Percentiles rank a stretch among this genome's conserved stretches.
Evolutionary conservation across 1,284 basidiomycete species (phyloP).

Genomic region (Irpex lacteus): DNA sequence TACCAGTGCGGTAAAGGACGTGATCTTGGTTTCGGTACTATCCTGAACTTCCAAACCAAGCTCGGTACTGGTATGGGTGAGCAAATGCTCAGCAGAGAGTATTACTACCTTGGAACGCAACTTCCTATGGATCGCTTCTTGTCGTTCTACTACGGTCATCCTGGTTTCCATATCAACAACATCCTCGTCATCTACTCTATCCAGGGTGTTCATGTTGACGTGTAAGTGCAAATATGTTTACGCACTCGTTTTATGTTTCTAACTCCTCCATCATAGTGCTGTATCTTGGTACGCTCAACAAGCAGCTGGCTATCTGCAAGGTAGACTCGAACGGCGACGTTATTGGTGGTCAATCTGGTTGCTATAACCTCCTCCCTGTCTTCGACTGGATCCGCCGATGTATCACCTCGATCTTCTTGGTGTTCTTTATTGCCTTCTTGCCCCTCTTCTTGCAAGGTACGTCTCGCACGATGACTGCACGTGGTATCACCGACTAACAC

Average conservation of each 20-base stretch:
- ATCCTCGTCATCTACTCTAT: slow-evolving; percentile 98
- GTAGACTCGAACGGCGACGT: slow-evolving; percentile 81
- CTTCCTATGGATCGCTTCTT: slow-evolving; percentile 98
- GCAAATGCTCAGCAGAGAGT: slow-evolving; percentile 99
- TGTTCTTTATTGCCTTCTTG: slow-evolving; percentile 95
- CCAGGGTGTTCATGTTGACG: slow-evolving; percentile 91
- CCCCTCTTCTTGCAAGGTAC: slow-evolving; percentile 92
- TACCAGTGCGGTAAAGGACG: slow-evolving; percentile 99
- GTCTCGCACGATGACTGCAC: slow-evolving; percentile 16
- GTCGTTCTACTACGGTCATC: slow-evolving; percentile 99
- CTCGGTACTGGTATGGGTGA: slow-evolving; percentile 99
- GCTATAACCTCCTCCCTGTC: slow-evolving; percentile 92
- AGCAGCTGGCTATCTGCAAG: slow-evolving; percentile 82
- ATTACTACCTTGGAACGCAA: slow-evolving; percentile 99
- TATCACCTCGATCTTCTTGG: slow-evolving; percentile 94
- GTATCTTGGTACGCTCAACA: slow-evolving; percentile 93
- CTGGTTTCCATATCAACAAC: slow-evolving; percentile 99
- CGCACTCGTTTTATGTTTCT: slow-evolving; percentile 4
- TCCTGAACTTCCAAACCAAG: slow-evolving; percentile 99
- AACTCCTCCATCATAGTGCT: slow-evolving; percentile 51
- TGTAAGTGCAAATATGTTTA: slow-evolving; percentile 44
- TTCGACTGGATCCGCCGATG: slow-evolving; percentile 97
- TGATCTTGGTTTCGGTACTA: slow-evolving; percentile 99
- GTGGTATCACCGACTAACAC: slow-evolving; percentile 3
- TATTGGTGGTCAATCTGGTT: slow-evolving; percentile 79